phyloP scores from a whole-genome alignment of 371 early-diverging fungal species.

The Mortierella sp. region DNA sequence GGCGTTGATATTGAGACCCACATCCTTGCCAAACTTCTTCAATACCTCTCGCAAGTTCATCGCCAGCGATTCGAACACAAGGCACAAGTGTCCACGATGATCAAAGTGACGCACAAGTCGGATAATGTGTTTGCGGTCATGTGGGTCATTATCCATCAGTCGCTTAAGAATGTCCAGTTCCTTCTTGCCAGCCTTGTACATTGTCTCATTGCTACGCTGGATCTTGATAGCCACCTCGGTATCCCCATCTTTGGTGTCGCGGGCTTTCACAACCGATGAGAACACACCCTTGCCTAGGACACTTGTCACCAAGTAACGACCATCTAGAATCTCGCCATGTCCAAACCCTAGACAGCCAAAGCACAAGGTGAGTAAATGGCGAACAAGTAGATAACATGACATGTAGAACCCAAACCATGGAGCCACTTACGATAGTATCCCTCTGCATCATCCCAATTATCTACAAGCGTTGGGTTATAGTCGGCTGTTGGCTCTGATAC shows the following conservation, averaged over 20 bases:
- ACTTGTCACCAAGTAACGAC: slow-evolving; percentile 86
- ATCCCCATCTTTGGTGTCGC: slow-evolving; percentile 73
- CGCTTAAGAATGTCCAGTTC: slow-evolving; percentile 89
- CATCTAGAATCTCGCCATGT: slow-evolving; percentile 87
- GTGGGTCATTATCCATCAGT: slow-evolving; percentile 84
- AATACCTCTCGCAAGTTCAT: slow-evolving; percentile 94
- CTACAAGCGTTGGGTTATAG: slow-evolving; percentile 71
- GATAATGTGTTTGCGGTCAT: slow-evolving; percentile 88
- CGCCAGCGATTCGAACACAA: slow-evolving; percentile 94
- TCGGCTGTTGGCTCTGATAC: slow-evolving; percentile 46
- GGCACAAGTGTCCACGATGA: slow-evolving; percentile 90
- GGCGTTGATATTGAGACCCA: slow-evolving; percentile 92
- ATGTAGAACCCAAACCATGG: background rate
- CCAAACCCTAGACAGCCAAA: slow-evolving; percentile 64
- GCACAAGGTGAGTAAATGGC: slow-evolving; percentile 2
- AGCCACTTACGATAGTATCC: slow-evolving; percentile 92
- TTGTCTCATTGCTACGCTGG: slow-evolving; percentile 93
- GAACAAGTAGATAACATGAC: background rate
- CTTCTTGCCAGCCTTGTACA: slow-evolving; percentile 93
- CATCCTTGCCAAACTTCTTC: slow-evolving; percentile 93
- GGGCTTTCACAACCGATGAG: slow-evolving; percentile 91
- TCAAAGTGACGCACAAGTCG: slow-evolving; percentile 87
- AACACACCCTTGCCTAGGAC: slow-evolving; percentile 96
- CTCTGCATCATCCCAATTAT: slow-evolving; percentile 96
- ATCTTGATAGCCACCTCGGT: slow-evolving; percentile 96